Percentiles rank a stretch among this genome's conserved stretches.
These are phyloP conservation scores for Cucurbita moschata DNA, from an alignment of 306 rosid genomes.

Conservation along the genomic window DNA sequence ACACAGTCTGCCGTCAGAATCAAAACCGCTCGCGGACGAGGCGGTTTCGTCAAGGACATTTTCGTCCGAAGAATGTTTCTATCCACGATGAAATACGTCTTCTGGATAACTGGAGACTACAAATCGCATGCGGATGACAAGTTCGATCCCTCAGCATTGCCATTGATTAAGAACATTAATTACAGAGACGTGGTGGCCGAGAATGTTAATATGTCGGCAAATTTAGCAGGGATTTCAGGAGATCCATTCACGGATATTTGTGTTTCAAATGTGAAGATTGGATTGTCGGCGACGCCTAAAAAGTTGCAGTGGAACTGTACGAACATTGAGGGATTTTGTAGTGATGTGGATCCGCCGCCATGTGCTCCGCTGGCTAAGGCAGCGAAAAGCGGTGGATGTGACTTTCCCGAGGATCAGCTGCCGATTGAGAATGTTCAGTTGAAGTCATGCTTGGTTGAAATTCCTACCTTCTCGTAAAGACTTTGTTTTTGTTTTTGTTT, in stretches of 20 bases:
- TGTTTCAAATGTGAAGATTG: no score
- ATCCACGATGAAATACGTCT: constrained; percentile 47
- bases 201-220: constrained; percentile 32
- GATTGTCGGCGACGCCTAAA: no score
- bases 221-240: constrained; percentile 31
- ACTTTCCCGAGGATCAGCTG: constrained; percentile 31
- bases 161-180: constrained; percentile 31
- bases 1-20: constrained; percentile 55
- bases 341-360: no score
- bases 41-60: constrained; percentile 51
- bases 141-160: constrained; percentile 46
- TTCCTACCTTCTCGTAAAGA: no score
- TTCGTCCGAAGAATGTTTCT: constrained; percentile 32
- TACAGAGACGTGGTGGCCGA: constrained; percentile 33
- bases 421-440: constrained; percentile 42
- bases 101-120: constrained; percentile 47
- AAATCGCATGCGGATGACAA: constrained; percentile 31
- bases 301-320: constrained; percentile 50
- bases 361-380: no score
- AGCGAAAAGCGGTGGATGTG: no score
- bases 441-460: constrained; percentile 25
- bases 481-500: no score
- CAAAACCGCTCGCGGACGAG: constrained; percentile 49
- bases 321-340: no score
- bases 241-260: constrained; percentile 49